A percentile compares a stretch with the other conserved stretches of the same genome.
These are phyloP conservation scores for Ceratopteris richardii DNA, from an alignment of 75 land plant species.

Conservation along the genomic window DNA sequence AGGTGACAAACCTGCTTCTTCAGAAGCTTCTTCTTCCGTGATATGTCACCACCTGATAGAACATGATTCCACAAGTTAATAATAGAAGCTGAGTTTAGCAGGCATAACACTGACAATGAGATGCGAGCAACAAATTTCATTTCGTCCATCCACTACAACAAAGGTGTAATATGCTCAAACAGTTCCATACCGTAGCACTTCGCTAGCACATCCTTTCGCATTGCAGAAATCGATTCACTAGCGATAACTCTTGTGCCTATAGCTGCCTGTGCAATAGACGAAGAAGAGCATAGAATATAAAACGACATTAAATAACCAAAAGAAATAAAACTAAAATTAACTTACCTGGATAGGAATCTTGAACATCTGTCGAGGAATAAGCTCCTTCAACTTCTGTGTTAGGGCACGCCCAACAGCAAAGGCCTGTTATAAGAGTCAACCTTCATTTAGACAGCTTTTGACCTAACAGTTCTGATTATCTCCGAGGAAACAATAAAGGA, in stretches of 20 bases:
- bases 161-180: too few species aligned
- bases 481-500: too few species aligned
- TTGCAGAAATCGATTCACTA: conserved; percentile 80
- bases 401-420: conserved; percentile 83
- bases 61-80: background rate
- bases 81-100: too few species aligned
- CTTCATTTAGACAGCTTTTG: too few species aligned
- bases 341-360: conserved; percentile 91
- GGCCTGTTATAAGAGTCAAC: conserved; percentile 63
- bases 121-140: too few species aligned
- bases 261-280: conserved; percentile 49
- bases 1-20: conserved; percentile 61
- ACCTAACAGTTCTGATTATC: background rate
- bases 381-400: conserved; percentile 84
- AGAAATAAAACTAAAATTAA: too few species aligned
- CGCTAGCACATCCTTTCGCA: conserved; percentile 87
- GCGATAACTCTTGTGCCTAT: conserved; percentile 88
- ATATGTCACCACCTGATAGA: conserved; percentile 77
- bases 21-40: conserved; percentile 90
- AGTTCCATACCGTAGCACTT: conserved; percentile 99
- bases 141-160: too few species aligned
- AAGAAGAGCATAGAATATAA: background rate
- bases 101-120: too few species aligned
- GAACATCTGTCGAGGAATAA: conserved; percentile 95
- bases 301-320: too few species aligned